Conservation (phyloP, 352 stramenopile genomes). For the Pythium rhizo-oryzae region DNA sequence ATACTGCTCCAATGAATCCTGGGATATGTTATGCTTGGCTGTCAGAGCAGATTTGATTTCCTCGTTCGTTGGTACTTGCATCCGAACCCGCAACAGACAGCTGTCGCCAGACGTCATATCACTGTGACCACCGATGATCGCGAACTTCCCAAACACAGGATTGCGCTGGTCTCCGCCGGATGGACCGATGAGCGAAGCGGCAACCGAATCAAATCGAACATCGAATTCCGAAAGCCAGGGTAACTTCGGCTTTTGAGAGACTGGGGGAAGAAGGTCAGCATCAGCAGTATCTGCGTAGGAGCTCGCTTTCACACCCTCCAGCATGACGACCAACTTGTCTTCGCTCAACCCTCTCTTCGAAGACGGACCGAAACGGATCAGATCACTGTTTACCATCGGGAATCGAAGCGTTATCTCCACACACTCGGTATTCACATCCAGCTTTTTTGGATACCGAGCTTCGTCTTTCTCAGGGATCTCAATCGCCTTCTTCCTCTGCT, state of each 20-base stretch:
- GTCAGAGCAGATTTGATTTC: constrained; percentile 25
- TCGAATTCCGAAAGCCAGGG: constrained; percentile 77
- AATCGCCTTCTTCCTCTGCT: constrained; percentile 30
- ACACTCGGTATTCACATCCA: constrained; percentile 77
- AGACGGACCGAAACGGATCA: constrained; percentile 79
- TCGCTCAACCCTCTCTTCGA: constrained; percentile 82
- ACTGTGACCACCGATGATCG: constrained; percentile 24
- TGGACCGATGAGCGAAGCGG: constrained; percentile 52
- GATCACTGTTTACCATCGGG: constrained; percentile 82
- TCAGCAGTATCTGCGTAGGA: constrained; percentile 25
- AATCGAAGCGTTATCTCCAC: constrained; percentile 78
- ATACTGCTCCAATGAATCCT: constrained; percentile 67
- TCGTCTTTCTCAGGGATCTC: background rate
- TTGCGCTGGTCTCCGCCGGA: constrained; percentile 60
- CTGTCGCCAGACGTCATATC: constrained; percentile 31
- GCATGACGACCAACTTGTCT: constrained; percentile 70
- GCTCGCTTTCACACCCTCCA: constrained; percentile 69
- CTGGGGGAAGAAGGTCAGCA: background rate
- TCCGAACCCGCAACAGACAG: constrained; percentile 27
- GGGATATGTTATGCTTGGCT: constrained; percentile 66
- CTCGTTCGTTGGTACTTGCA: constrained; percentile 30
- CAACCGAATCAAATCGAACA: constrained; percentile 52
- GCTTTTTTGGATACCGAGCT: constrained; percentile 44
- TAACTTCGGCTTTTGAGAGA: constrained; percentile 28
- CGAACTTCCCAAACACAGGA: constrained; percentile 39